Evolutionary conservation across 176 grass and related monocot species (phyloP).

Genomic region (Avena atlantica): DNA sequence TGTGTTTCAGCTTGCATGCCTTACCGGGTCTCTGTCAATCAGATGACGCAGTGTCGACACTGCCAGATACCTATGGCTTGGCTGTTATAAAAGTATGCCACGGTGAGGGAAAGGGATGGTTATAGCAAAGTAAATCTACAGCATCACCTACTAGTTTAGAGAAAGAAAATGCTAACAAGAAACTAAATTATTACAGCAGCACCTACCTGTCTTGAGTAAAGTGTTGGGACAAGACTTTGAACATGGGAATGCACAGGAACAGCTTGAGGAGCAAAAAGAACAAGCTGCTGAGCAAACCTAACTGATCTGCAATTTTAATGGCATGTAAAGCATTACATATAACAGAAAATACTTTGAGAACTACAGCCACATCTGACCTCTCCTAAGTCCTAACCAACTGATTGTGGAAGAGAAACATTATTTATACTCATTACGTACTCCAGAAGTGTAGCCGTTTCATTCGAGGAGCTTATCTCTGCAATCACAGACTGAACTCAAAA

Average conservation of each 20-base stretch:
- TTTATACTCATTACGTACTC: slow-evolving; percentile 70
- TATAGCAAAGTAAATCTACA: slow-evolving; percentile 39
- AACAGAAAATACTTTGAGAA: slow-evolving; percentile 27
- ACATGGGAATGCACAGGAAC: slow-evolving; percentile 92
- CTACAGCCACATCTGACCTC: slow-evolving; percentile 29
- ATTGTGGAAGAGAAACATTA: slow-evolving; percentile 45
- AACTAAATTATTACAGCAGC: slow-evolving; percentile 32
- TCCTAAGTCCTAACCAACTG: slow-evolving; percentile 33
- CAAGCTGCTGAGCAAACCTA: slow-evolving; percentile 97
- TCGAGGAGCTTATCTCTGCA: slow-evolving; percentile 95
- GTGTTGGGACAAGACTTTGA: slow-evolving; percentile 76
- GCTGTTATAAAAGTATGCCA: slow-evolving; percentile 61
- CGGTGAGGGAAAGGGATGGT: slow-evolving; percentile 33
- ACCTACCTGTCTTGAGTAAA: slow-evolving; percentile 90
- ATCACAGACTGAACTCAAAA: slow-evolving; percentile 82
- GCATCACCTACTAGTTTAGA: slow-evolving; percentile 69
- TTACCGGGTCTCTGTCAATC: slow-evolving; percentile 92
- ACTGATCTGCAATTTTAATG: slow-evolving; percentile 68
- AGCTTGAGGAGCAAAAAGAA: slow-evolving; percentile 99
- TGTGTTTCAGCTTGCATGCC: slow-evolving; percentile 36
- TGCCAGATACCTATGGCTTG: slow-evolving; percentile 90
- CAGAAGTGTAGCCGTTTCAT: slow-evolving; percentile 82
- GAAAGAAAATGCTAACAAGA: slow-evolving; percentile 20
- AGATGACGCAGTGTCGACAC: slow-evolving; percentile 82
- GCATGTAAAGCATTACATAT: slow-evolving; percentile 28